These are phyloP conservation scores for Coprinopsis cinerea DNA, from an alignment of 768 basidiomycete species.

Conservation along the genomic window DNA sequence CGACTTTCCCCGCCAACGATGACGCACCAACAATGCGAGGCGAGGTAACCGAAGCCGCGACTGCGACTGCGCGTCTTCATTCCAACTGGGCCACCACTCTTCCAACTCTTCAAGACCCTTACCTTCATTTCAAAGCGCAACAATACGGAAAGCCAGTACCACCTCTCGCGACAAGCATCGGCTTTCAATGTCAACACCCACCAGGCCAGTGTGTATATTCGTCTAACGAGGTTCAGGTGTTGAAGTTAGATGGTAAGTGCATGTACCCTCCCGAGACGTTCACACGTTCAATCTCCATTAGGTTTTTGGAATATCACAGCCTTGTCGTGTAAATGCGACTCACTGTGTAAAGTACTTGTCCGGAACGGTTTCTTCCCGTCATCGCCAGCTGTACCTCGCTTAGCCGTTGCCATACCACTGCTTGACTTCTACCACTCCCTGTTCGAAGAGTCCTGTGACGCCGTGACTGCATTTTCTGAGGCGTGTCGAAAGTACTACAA, in stretches of 20 bases:
- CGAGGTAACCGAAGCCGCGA: too few relatives aligned
- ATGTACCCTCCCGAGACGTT: too few relatives aligned
- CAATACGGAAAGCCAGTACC: too few relatives aligned
- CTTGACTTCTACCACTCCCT: slow-evolving; percentile 13
- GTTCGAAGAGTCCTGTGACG: slow-evolving; percentile 16
- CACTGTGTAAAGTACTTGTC: slow-evolving; percentile 24
- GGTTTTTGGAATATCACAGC: background rate
- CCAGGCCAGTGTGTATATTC: background rate
- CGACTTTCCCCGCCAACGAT: too few relatives aligned
- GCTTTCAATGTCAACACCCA: background rate
- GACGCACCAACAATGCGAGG: too few relatives aligned
- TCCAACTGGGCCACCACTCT: too few relatives aligned
- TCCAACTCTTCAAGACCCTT: too few relatives aligned
- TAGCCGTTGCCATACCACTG: slow-evolving; percentile 13
- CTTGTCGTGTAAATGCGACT: background rate
- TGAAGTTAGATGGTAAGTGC: background rate
- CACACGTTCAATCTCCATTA: background rate
- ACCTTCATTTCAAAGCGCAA: too few relatives aligned
- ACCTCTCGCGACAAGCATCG: background rate
- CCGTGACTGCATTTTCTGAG: slow-evolving; percentile 11
- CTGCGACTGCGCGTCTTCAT: too few relatives aligned
- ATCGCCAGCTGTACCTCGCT: slow-evolving; percentile 11
- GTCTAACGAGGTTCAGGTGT: background rate
- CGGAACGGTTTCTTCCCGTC: slow-evolving; percentile 14
- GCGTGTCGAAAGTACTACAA: slow-evolving; percentile 12